Conservation (phyloP, 2,329 filamentous ascomycete species). For the Huntiella savannae region DNA sequence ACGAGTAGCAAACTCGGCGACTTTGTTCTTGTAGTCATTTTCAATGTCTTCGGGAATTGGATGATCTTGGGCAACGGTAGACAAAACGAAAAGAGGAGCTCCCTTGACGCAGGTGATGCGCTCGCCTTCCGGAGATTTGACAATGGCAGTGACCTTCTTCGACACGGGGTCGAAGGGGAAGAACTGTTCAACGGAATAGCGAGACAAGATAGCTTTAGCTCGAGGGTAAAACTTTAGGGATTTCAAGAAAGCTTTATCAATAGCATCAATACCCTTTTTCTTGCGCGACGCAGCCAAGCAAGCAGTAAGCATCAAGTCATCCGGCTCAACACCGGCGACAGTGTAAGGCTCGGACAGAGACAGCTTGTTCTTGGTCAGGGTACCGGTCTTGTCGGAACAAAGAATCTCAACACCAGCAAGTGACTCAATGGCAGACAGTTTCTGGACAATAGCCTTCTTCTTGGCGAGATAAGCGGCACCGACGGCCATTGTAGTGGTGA, state of each 20-base stretch:
- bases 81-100: conserved; percentile 70
- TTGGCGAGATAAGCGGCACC: conserved; percentile 80
- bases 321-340: conserved; percentile 60
- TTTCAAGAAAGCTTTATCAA: conserved; percentile 89
- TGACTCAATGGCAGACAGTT: conserved; percentile 79
- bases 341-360: conserved; percentile 72
- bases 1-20: conserved; percentile 77
- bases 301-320: conserved; percentile 83
- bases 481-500: conserved; percentile 89
- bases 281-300: conserved; percentile 80
- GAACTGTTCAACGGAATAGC: conserved; percentile 74
- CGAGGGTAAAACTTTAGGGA: conserved; percentile 63
- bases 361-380: conserved; percentile 85
- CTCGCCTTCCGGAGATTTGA: conserved; percentile 68
- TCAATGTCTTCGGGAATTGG: conserved; percentile 58
- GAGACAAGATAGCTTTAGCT: conserved; percentile 60
- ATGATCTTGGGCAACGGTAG: conserved; percentile 73
- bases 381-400: conserved; percentile 88
- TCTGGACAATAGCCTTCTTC: conserved; percentile 86
- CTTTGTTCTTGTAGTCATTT: conserved; percentile 77
- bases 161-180: conserved; percentile 81
- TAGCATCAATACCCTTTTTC: conserved; percentile 89
- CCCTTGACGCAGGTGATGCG: conserved; percentile 80
- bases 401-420: conserved; percentile 85
- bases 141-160: conserved; percentile 75